Conservation (phyloP, 2,329 filamentous ascomycete species). For the Stemphylium vesicarium region DNA sequence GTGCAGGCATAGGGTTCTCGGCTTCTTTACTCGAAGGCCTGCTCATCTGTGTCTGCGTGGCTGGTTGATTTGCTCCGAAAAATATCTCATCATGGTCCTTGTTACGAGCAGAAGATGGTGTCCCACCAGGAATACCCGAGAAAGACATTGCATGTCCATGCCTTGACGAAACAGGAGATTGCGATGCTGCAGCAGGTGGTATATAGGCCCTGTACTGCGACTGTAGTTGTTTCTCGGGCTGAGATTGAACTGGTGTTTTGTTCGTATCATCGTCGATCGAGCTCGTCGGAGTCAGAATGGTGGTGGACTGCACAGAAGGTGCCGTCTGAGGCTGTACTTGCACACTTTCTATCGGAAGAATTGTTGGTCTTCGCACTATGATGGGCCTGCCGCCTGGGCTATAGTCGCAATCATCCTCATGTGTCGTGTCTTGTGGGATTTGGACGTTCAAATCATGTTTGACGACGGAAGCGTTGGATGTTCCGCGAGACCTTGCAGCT, state of each 20-base stretch:
- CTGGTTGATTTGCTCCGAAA: constrained; percentile 31
- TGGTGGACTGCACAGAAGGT: constrained; percentile 35
- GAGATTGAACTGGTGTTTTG: constrained; percentile 42
- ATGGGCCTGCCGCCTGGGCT: constrained; percentile 62
- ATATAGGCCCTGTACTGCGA: constrained; percentile 45
- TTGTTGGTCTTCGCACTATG: constrained; percentile 33
- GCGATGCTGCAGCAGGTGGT: constrained; percentile 24
- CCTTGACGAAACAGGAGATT: constrained; percentile 15
- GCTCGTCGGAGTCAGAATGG: constrained; percentile 46
- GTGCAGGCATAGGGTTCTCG: constrained; percentile 35
- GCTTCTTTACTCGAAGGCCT: constrained; percentile 26
- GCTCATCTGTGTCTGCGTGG: constrained; percentile 18
- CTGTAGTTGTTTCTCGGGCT: constrained; percentile 31
- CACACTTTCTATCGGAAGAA: constrained; percentile 19
- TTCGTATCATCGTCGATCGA: constrained; percentile 40
- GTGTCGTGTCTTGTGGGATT: constrained; percentile 15
- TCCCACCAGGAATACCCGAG: constrained; percentile 13
- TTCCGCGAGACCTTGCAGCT: neutral
- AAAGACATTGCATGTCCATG: constrained; percentile 36
- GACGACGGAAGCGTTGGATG: constrained; percentile 11
- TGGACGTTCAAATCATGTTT: constrained; percentile 28
- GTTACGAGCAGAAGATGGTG: constrained; percentile 12
- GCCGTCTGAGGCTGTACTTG: constrained; percentile 22
- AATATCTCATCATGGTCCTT: constrained; percentile 46
- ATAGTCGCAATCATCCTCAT: constrained; percentile 48